A percentile compares a stretch with the other conserved stretches of the same genome.
Conservation (phyloP, 2,329 filamentous ascomycete species). For the Podosphaera fusca region DNA sequence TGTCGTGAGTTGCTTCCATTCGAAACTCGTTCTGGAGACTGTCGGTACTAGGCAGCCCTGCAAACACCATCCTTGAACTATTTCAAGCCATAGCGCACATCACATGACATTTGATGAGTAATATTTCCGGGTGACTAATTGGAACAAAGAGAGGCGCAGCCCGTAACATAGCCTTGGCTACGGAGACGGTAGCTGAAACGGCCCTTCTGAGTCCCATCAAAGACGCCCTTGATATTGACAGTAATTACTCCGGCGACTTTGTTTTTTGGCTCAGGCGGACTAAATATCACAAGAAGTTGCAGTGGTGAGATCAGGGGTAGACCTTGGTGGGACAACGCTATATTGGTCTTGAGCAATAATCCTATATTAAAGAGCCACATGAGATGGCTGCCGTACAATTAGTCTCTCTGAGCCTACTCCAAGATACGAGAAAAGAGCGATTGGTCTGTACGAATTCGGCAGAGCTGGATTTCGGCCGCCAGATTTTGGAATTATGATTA, state of each 20-base stretch:
- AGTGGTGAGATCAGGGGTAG: background rate
- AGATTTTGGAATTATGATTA: background rate
- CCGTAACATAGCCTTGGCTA: too few species aligned
- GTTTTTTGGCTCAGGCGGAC: slow-evolving; percentile 1
- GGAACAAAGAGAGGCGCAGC: too few species aligned
- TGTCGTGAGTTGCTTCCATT: too few species aligned
- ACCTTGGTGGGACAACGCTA: background rate
- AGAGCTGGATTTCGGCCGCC: too few species aligned
- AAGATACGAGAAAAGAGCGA: background rate
- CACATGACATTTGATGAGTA: too few species aligned
- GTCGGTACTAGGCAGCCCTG: too few species aligned
- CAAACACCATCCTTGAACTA: too few species aligned
- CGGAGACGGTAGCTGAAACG: too few species aligned
- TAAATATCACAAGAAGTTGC: background rate
- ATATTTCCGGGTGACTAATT: too few species aligned
- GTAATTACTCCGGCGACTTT: slow-evolving; percentile 3
- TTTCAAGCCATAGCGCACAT: too few species aligned
- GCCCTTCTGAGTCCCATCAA: background rate
- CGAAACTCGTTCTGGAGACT: too few species aligned
- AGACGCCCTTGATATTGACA: background rate
- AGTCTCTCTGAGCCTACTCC: background rate
- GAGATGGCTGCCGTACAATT: background rate
- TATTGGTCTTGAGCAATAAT: background rate
- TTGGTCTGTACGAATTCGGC: too few species aligned
- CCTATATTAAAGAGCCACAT: background rate